phyloP scores from a whole-genome alignment of 208 protist species.

The Trypanosoma avium region DNA sequence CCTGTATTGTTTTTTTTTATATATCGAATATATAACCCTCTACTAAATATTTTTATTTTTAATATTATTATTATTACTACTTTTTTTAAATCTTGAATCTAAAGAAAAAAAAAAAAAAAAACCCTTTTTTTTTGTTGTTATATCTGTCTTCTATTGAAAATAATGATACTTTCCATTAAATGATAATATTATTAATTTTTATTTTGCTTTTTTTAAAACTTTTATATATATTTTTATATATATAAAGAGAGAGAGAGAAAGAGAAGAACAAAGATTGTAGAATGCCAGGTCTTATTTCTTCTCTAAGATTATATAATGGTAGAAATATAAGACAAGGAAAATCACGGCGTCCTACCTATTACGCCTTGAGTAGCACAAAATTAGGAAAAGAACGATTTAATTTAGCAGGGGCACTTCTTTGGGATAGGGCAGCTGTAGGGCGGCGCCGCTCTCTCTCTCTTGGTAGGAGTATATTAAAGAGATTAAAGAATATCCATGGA shows the following conservation, averaged over 20 bases:
- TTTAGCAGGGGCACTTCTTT: constrained; percentile 36
- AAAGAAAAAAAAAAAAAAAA: no score
- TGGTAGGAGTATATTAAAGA: constrained; percentile 46
- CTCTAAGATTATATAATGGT: background rate
- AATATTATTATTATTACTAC: no score
- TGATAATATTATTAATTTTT: background rate
- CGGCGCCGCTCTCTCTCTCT: constrained; percentile 34
- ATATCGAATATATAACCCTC: no score
- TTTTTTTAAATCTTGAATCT: no score
- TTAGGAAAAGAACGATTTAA: constrained; percentile 55
- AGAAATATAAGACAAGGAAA: constrained; percentile 2
- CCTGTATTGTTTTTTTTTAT: no score
- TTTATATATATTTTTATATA: background rate
- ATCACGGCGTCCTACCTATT: constrained; percentile 38
- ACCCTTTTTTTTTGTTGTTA: no score
- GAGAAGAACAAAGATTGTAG: background rate
- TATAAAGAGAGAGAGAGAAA: background rate
- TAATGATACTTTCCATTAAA: background rate
- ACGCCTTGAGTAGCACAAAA: constrained; percentile 41
- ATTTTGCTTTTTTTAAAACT: background rate
- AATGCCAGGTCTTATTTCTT: background rate
- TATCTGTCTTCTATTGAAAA: no score
- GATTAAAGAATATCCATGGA: constrained; percentile 68
- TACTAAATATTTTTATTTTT: no score
- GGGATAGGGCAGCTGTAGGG: constrained; percentile 50